Base-by-base conservation (phyloP, 208 protist genomes). In the Acanthamoeba royreba region DNA sequence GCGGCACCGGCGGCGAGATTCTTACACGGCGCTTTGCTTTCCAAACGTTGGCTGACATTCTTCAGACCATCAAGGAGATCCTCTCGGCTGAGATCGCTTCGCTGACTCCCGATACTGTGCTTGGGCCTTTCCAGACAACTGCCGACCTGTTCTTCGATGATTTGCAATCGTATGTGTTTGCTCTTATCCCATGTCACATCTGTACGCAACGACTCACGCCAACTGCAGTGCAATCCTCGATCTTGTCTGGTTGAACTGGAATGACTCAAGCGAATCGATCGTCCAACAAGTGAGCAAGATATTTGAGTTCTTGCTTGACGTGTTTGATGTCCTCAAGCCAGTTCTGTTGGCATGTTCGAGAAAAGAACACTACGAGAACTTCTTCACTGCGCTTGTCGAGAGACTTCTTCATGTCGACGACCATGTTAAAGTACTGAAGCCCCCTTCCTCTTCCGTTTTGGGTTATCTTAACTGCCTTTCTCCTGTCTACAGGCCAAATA, bases 261-360 rank as follows among this genome's bases (percentile, higher is more conserved):
- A 49, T 28, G 77, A 87, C 45, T 58, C 77, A 33, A 87, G 47
- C 77, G 77, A 87, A 28, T 87, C 77, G 28, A 87, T 87, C 77
- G 77, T 87, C 28, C 42, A 49, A 17, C 77, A 87, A 33, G 77
- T 87, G 45, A 87, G 45, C 77, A 87, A 87, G 77, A 87, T 87
- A n/a, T 87, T 87, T 33, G 77, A 87, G 42, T 87, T 40, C 77
- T 13, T 87, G 42, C 77, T 87, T n/a, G 77, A 87, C 45, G 77
- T 87, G 17, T 87, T 40, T 33, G 77, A 87, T 45, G 42, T 87
- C 45, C 47, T 87, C 28, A 5, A 15, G 42, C 42, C 77, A 13
- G 77, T 49, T 45, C 47, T 87, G 25, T 45, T 49, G 42, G 77
- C 77, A 25, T 49, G 9, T 11, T 38, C 45, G 31, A 5, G 45